A percentile compares a stretch with the other conserved stretches of the same genome.
These are phyloP conservation scores for Serendipita vermifera DNA, from an alignment of 768 basidiomycete species.

Conservation along the genomic window DNA sequence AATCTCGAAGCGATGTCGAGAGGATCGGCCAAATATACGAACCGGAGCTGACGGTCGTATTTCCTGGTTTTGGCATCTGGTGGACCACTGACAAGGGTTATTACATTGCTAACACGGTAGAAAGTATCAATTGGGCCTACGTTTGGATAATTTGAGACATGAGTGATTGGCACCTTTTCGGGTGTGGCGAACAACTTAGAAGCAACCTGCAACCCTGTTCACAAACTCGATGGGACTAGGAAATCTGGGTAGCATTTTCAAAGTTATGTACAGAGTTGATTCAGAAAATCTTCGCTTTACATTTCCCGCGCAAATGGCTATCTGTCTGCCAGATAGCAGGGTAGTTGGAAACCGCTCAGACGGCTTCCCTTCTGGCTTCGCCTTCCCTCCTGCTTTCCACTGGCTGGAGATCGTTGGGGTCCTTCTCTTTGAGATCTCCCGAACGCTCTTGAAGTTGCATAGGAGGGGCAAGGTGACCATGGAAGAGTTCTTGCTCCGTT, in stretches of 20 bases:
- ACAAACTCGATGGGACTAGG: no score
- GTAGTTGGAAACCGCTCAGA: neutral
- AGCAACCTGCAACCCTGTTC: no score
- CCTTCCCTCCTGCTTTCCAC: neutral
- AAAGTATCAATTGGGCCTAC: neutral
- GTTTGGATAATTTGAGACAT: neutral
- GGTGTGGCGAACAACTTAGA: neutral
- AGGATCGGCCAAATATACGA: constrained; percentile 15
- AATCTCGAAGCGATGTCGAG: neutral
- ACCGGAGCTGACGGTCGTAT: constrained; percentile 94
- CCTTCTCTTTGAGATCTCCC: neutral
- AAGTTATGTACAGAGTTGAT: no score
- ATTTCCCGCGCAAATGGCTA: neutral
- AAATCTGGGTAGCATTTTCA: no score
- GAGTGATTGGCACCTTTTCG: neutral
- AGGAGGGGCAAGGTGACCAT: neutral
- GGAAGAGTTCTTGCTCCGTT: constrained; percentile 7
- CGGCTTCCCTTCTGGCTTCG: neutral
- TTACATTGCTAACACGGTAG: neutral
- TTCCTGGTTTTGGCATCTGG: constrained; percentile 81
- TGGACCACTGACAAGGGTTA: constrained; percentile 30
- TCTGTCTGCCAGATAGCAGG: neutral
- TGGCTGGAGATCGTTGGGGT: neutral
- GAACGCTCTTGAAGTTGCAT: neutral
- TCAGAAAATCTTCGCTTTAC: no score